Evolutionary conservation across 192 early-diverging fungal genomes (phyloP), one percentile per base, ranked within the genome.

Genomic region (Coemansia sp.): DNA sequence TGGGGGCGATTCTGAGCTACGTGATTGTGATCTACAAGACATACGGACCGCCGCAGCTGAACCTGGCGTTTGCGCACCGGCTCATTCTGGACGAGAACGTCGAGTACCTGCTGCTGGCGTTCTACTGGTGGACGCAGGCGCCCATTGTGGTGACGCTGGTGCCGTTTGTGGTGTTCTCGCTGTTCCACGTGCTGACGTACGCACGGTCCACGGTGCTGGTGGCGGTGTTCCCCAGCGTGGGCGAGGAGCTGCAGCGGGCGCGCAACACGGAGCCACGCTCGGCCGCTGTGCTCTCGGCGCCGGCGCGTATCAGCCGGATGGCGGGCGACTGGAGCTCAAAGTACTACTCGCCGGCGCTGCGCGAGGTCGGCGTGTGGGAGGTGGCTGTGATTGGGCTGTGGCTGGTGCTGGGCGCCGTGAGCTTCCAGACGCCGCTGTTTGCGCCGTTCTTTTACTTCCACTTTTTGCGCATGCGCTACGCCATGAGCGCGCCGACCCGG

Each of bases 1-100:
- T 67, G 60, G 71, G 64, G 8, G 63, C 64, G 15, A 27, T 74
- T 15, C 25, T 63, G 23, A 63, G 59, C 43, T 74, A 74, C 50
- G 49, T 60, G 10, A 74, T 74, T 15, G 71, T 74, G 39, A 61
- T 74, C 24, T 74, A 67, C 60, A 74, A 67, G 25, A 67, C 71
- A 11, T 67, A 74, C 43, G 71, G 71, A n/a, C 63, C 59, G 28
- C 71, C 71, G 46, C 71, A 67, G 43, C 14, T 62, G 38, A 74
- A 63, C 43, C 44, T 74, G 30, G 60, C 54, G 44, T 74, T 67
- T 45, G 17, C 47, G 40, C 60, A 67, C 18, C 55, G 55, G 13
- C 60, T 74, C 23, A 46, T 67, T 2, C 51, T 67, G 23, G 71
- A 74, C 48, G 71, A 74, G 64, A 74, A 67, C 45, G 64, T 67